Evolutionary conservation across 2,329 filamentous ascomycete species (phyloP).

Genomic region (Exophiala spinifera): DNA sequence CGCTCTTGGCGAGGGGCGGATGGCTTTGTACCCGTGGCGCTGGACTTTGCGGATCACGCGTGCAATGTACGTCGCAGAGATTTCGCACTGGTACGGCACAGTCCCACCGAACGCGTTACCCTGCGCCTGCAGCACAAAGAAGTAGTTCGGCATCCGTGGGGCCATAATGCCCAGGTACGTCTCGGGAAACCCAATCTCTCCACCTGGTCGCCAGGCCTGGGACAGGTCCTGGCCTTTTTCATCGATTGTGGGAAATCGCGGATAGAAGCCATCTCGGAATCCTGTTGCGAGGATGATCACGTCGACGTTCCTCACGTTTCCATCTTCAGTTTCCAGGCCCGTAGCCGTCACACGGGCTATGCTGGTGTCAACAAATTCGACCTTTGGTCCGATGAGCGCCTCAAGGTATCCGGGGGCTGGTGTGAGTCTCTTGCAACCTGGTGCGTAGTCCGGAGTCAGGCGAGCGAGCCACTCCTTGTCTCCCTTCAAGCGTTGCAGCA

Average conservation of each 20-base stretch:
- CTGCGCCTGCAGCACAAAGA: conserved; percentile 32
- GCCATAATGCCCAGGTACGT: conserved; percentile 35
- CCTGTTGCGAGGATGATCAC: no score
- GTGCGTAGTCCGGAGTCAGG: conserved; percentile 16
- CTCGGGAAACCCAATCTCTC: conserved; percentile 26
- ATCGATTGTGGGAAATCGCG: no score
- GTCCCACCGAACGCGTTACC: conserved; percentile 30
- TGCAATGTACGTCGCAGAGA: conserved; percentile 9
- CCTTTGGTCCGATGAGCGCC: no score
- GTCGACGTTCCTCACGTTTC: no score
- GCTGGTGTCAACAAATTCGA: no score
- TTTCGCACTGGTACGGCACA: conserved; percentile 1
- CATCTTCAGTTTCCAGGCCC: no score
- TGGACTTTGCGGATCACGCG: conserved; percentile 8
- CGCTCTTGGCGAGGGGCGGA: not conserved
- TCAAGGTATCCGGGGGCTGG: conserved; percentile 18
- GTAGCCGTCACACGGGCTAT: no score
- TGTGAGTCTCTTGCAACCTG: conserved; percentile 20
- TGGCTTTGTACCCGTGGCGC: not conserved
- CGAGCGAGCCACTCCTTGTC: conserved; percentile 4
- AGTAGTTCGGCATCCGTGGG: conserved; percentile 33
- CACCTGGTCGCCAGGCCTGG: conserved; percentile 29
- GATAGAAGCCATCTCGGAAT: no score
- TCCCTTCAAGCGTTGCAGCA: not conserved
- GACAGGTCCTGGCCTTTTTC: no score